A percentile compares a stretch with the other conserved stretches of the same genome.
phyloP scores from a whole-genome alignment of 176 grass and related monocot genomes.

The Carex littledalei region DNA sequence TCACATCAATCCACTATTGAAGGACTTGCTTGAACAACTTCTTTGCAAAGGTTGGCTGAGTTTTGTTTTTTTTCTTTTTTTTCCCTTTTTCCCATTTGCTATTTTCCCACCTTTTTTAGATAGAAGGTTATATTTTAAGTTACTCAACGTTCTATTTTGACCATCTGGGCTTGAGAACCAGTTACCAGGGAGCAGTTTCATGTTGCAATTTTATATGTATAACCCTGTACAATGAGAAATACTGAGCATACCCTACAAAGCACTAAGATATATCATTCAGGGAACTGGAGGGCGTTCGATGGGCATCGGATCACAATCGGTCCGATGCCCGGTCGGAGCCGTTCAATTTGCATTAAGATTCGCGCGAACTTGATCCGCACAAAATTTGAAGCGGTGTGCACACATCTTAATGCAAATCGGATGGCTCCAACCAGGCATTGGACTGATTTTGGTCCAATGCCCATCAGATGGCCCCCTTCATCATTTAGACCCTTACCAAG shows the following conservation, averaged over 20 bases:
- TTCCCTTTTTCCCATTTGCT: not conserved
- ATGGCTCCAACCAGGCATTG: no score
- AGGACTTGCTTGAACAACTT: constrained; percentile 61
- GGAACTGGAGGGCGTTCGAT: no score
- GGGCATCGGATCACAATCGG: no score
- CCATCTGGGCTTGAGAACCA: not conserved
- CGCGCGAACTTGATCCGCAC: no score
- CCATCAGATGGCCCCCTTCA: no score
- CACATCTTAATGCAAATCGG: no score
- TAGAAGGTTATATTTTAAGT: not conserved
- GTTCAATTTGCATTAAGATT: no score
- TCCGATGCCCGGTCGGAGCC: no score
- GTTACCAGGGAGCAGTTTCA: not conserved
- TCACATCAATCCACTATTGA: constrained; percentile 47
- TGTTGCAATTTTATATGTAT: not conserved
- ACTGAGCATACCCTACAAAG: not conserved
- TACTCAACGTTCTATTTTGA: not conserved
- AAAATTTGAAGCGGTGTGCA: no score
- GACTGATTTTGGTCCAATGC: no score
- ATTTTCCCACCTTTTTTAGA: not conserved
- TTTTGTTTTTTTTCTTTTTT: not conserved
- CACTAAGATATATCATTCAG: no score
- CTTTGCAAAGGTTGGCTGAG: constrained; percentile 68
- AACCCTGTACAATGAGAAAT: not conserved
- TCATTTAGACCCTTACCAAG: not conserved